Evolutionary conservation across 2,329 filamentous ascomycete species (phyloP).

Genomic region (Bipolaris cookei): DNA sequence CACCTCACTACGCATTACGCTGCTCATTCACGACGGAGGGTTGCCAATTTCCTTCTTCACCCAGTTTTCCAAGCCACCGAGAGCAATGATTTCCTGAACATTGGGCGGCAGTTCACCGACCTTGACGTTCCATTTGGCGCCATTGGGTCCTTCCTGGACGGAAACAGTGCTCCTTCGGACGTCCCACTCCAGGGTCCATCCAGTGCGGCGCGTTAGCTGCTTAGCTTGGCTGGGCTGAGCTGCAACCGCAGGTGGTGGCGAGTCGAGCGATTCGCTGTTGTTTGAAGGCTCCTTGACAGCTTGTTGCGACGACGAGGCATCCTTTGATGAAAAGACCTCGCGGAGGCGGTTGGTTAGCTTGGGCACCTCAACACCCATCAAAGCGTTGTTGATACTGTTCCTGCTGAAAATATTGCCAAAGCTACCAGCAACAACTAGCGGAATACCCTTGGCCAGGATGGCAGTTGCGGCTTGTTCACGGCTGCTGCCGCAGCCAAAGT

Average conservation of each 20-base stretch:
- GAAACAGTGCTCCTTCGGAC: conserved; percentile 72
- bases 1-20: not conserved
- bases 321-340: conserved; percentile 59
- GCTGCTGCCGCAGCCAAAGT: conserved; percentile 84
- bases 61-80: conserved; percentile 82
- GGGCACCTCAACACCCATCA: conserved; percentile 75
- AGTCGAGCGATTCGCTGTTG: conserved; percentile 60
- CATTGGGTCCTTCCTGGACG: conserved; percentile 72
- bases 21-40: conserved; percentile 22
- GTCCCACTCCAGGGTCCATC: conserved; percentile 86
- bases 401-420: conserved; percentile 84
- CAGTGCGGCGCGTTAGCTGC: conserved; percentile 72
- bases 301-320: conserved; percentile 39
- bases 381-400: conserved; percentile 80
- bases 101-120: conserved; percentile 84
- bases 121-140: conserved; percentile 75
- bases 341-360: conserved; percentile 69
- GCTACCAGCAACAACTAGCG: conserved; percentile 78
- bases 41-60: conserved; percentile 71
- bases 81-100: conserved; percentile 68
- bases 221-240: conserved; percentile 57
- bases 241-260: conserved; percentile 48
- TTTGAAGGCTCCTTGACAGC: conserved; percentile 59
- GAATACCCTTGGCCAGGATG: conserved; percentile 79
- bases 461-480: conserved; percentile 90